phyloP scores from a whole-genome alignment of 768 basidiomycete genomes.

The Hericium erinaceus region DNA sequence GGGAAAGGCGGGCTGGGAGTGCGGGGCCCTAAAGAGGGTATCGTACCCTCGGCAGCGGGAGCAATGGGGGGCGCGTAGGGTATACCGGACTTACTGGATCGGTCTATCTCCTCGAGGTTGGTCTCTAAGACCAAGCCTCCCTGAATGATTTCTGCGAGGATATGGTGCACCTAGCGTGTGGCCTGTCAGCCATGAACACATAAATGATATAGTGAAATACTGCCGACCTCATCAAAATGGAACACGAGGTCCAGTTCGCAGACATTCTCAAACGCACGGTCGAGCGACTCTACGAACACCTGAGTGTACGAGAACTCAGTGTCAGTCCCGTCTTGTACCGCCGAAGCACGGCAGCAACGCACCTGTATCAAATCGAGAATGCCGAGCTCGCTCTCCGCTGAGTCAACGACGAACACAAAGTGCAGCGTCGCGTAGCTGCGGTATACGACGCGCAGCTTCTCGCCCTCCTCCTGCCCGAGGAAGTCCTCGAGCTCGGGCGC shows the following conservation, averaged over 20 bases:
- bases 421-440: conserved; percentile 93
- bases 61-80: neutral
- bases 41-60: neutral
- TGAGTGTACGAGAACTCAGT: conserved; percentile 21
- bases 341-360: conserved; percentile 13
- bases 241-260: conserved; percentile 98
- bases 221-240: conserved; percentile 89
- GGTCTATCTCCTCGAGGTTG: conserved; percentile 78
- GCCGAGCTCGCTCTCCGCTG: conserved; percentile 93
- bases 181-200: neutral
- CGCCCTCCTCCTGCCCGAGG: conserved; percentile 44
- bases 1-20: neutral
- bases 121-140: conserved; percentile 96
- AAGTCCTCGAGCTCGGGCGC: conserved; percentile 78
- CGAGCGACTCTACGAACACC: conserved; percentile 97
- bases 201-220: neutral
- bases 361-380: conserved; percentile 96
- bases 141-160: conserved; percentile 93
- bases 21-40: conserved; percentile 2
- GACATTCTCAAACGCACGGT: conserved; percentile 94
- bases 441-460: conserved; percentile 83
- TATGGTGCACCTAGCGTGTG: conserved; percentile 72
- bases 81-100: conserved; percentile 40
- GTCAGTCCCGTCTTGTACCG: neutral
- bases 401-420: conserved; percentile 96